Evolutionary conservation across 352 stramenopile genomes (phyloP), one percentile per base, ranked within the genome.

Genomic region (Phytophthora uliginosa): DNA sequence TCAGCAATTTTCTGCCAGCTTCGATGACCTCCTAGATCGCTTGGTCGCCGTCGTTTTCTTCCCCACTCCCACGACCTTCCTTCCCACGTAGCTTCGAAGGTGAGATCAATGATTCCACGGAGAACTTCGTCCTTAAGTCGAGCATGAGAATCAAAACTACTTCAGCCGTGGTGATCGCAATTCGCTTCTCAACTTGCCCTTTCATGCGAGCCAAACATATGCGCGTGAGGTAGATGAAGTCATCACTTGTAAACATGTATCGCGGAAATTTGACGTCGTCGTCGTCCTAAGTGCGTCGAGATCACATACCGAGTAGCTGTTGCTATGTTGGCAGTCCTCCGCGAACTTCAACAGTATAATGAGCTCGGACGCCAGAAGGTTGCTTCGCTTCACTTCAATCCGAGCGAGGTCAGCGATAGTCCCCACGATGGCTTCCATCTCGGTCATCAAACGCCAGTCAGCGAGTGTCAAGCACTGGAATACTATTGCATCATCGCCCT

Each of bases 371-470:
- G 66, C 26, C 7, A 59, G 22, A 42, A 59, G 24, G 0, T 52
- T 51, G 17, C 34, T 58, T 0, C 40, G 40, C 12, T 72, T 57
- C 2, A 73, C 65, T 73, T 73, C 65, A 42, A 42, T 42, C 10
- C 36, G 7, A 54, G 59, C 52, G 4, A 73, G 59, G 17, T 68
- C 24, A 6, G 58, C 52, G 1, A 68, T 47, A 0, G 59, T 28
- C 0, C 59, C 13, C 3, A 63, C 40, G 17, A 73, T 68, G 0
- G 56, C 48, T 33, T 67, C 51, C 20, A 73, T 53, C 17, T 63
- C 50, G 4, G 51, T 34, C 38, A 63, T 53, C 15, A 73, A 31
- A 5, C 6, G 28, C 28, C 28, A 8, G 5, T 31, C 28, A 7
- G 28, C 28, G 28, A 31, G 28, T 7, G 28, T 31, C 28, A 31